Conservation (phyloP, 805 yeast species). For the Candida pseudofarinosa region DNA sequence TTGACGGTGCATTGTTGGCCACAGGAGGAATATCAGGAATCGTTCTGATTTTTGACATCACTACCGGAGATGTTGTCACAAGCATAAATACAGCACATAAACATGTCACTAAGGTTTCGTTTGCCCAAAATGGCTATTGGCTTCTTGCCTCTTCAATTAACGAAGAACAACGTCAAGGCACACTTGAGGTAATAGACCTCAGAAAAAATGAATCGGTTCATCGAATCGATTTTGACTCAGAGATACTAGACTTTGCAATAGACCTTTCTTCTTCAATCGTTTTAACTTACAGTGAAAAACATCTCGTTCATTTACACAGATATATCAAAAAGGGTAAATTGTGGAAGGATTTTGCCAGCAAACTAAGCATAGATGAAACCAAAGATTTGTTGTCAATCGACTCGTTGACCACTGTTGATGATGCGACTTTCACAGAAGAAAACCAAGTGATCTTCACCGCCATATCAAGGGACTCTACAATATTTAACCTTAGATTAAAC, state of each 20-base stretch:
- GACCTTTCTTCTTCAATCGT: slow-evolving; percentile 36
- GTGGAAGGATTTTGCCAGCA: slow-evolving; percentile 22
- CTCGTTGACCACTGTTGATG: slow-evolving; percentile 10
- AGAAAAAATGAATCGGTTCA: slow-evolving; percentile 34
- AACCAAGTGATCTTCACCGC: slow-evolving; percentile 9
- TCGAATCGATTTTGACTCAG: slow-evolving; percentile 21
- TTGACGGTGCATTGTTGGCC: slow-evolving; percentile 46
- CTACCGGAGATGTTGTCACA: slow-evolving; percentile 24
- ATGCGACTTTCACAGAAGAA: slow-evolving; percentile 7
- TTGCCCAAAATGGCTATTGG: slow-evolving; percentile 68
- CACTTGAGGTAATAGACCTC: slow-evolving; percentile 45
- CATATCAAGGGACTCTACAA: slow-evolving; percentile 10
- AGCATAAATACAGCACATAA: slow-evolving; percentile 21
- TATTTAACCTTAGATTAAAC: slow-evolving; percentile 10
- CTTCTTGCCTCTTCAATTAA: slow-evolving; percentile 31
- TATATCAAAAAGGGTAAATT: slow-evolving; percentile 37
- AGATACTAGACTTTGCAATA: slow-evolving; percentile 20
- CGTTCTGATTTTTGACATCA: slow-evolving; percentile 37
- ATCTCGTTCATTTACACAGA: slow-evolving; percentile 25
- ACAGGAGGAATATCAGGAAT: slow-evolving; percentile 30
- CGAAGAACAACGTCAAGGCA: slow-evolving; percentile 12
- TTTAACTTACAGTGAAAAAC: slow-evolving; percentile 14
- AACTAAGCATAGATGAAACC: slow-evolving; percentile 2
- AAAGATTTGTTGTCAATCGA: slow-evolving; percentile 3
- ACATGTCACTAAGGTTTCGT: slow-evolving; percentile 33